Conservation (phyloP, 140 eudicot species). For the Ambrosia hybrid region DNA sequence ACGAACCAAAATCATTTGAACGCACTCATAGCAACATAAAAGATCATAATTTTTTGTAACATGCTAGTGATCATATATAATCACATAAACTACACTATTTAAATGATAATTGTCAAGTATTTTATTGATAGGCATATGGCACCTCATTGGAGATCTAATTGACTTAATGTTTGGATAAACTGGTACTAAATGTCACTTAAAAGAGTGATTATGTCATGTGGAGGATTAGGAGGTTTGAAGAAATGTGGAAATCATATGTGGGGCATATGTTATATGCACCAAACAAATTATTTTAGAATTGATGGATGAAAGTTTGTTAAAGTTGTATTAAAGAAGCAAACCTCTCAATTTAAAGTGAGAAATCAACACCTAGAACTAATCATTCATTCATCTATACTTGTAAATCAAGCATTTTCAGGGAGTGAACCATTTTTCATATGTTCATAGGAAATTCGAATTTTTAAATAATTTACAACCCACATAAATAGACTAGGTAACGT, state of each 20-base stretch:
- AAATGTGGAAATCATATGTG: slow-evolving; percentile 30
- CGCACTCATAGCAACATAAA: too few species aligned
- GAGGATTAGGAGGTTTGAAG: slow-evolving; percentile 2
- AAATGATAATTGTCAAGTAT: too few species aligned
- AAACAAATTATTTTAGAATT: slow-evolving; percentile 35
- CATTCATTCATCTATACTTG: slow-evolving; percentile 35
- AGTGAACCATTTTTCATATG: neutral
- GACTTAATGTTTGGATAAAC: too few species aligned
- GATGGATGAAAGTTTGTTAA: slow-evolving; percentile 45
- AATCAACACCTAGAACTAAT: slow-evolving; percentile 37
- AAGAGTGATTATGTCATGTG: slow-evolving; percentile 2
- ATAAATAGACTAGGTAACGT: neutral
- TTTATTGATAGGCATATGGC: too few species aligned
- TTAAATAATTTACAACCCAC: neutral
- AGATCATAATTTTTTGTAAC: too few species aligned
- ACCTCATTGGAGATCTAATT: too few species aligned
- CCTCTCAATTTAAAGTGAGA: slow-evolving; percentile 21
- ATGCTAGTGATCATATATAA: too few species aligned
- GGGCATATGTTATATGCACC: slow-evolving; percentile 40
- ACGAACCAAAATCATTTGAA: too few species aligned
- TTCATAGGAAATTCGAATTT: neutral
- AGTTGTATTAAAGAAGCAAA: slow-evolving; percentile 63
- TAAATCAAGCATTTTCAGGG: slow-evolving; percentile 33
- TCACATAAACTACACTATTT: too few species aligned
- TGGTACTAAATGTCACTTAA: neutral